These are phyloP conservation scores for Aspergillus sclerotioniger DNA, from an alignment of 495 filamentous ascomycete genomes.

Conservation along the genomic window DNA sequence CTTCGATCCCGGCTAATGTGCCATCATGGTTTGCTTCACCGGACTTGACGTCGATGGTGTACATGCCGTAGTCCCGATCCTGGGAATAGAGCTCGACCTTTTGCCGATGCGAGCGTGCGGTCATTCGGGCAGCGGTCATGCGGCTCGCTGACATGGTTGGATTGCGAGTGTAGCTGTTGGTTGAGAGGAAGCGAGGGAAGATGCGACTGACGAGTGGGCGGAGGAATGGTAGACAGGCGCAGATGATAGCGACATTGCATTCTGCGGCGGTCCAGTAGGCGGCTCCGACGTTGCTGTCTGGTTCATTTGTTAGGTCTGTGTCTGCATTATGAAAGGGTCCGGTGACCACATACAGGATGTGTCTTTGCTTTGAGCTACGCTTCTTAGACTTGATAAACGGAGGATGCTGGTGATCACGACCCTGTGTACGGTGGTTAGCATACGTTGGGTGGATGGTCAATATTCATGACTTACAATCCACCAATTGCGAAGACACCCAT, in stretches of 20 bases:
- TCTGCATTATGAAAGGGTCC: background rate
- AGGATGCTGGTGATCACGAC: constrained; percentile 38
- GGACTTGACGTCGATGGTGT: constrained; percentile 33
- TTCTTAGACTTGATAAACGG: constrained; percentile 32
- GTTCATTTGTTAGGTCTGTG: background rate
- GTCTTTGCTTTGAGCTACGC: constrained; percentile 32
- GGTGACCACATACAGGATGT: constrained; percentile 59
- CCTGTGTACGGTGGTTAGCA: constrained; percentile 56
- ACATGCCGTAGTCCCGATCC: constrained; percentile 33
- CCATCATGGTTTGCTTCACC: constrained; percentile 11
- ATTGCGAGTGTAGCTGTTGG: constrained; percentile 27
- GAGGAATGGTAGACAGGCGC: constrained; percentile 78
- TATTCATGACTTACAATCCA: constrained; percentile 50
- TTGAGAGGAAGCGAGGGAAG: constrained; percentile 63
- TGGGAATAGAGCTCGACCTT: constrained; percentile 24
- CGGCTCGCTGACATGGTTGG: constrained; percentile 9
- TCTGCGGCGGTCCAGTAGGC: constrained; percentile 80
- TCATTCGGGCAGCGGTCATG: constrained; percentile 11
- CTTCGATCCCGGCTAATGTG: constrained; percentile 31
- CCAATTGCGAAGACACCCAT: constrained; percentile 57
- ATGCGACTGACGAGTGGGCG: constrained; percentile 77
- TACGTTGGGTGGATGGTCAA: constrained; percentile 59
- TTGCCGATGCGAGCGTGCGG: constrained; percentile 18
- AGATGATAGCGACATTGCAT: constrained; percentile 79
- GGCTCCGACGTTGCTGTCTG: constrained; percentile 51